Evolutionary conservation across 768 basidiomycete species (phyloP).

Genomic region (Pleurotus djamor): DNA sequence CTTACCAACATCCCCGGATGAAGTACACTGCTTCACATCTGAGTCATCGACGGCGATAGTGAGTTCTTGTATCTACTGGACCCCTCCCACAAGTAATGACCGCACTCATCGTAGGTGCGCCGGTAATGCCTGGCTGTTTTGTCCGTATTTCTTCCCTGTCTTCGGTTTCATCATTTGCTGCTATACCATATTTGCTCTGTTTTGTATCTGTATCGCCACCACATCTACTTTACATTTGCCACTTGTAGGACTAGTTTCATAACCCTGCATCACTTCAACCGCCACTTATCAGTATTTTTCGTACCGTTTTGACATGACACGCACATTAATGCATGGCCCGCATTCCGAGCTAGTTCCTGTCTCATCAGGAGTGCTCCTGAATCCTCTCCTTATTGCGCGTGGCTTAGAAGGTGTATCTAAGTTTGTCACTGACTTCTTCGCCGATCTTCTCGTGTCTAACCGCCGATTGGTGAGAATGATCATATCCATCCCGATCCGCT

Average conservation of each 20-base stretch:
- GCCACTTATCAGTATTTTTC: no score
- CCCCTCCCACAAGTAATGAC: not conserved
- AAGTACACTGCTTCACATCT: not conserved
- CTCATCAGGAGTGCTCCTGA: no score
- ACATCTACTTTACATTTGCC: not conserved
- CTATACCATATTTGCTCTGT: not conserved
- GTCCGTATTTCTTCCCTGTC: not conserved
- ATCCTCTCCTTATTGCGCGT: no score
- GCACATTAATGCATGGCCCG: no score
- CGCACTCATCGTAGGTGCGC: not conserved
- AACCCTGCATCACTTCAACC: not conserved
- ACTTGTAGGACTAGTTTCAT: not conserved
- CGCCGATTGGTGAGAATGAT: no score
- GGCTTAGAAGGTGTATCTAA: no score
- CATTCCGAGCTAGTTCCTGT: no score
- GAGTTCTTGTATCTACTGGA: not conserved
- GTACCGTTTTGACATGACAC: no score
- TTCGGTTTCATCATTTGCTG: not conserved
- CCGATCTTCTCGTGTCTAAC: no score
- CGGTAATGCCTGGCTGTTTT: not conserved
- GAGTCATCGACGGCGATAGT: slow-evolving; percentile 8
- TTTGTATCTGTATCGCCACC: not conserved
- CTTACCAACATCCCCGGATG: slow-evolving; percentile 2
- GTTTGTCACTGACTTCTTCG: no score
- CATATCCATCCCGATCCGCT: no score